Evolutionary conservation across 2,329 filamentous ascomycete genomes (phyloP).

Genomic region (Fusarium sp.): DNA sequence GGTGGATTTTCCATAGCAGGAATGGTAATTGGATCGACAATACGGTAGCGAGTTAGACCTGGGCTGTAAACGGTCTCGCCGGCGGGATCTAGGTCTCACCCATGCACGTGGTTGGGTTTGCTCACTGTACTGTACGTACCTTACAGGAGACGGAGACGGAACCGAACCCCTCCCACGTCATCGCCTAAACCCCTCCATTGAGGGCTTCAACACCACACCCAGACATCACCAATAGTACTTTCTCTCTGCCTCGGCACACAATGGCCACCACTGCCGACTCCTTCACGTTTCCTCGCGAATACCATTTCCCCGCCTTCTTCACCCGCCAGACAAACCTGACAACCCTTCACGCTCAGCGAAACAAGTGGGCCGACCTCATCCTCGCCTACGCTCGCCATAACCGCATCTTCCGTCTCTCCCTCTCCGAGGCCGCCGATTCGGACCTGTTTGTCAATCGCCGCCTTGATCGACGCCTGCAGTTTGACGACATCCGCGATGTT

Average conservation of each 20-base stretch:
- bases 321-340: conserved; percentile 82
- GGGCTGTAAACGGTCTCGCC: not conserved
- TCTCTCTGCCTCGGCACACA: conserved; percentile 3
- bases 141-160: not conserved
- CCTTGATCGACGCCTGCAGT: conserved; percentile 66
- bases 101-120: conserved; percentile 25
- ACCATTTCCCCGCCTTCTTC: conserved; percentile 89
- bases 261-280: conserved; percentile 39
- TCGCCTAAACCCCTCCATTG: conserved; percentile 23
- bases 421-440: conserved; percentile 69
- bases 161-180: conserved; percentile 39
- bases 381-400: conserved; percentile 86
- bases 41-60: not conserved
- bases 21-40: no score
- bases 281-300: conserved; percentile 74
- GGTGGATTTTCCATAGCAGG: not conserved
- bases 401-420: conserved; percentile 80
- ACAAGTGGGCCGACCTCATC: conserved; percentile 89
- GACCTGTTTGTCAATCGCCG: conserved; percentile 71
- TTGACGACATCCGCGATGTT: conserved; percentile 69
- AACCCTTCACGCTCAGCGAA: conserved; percentile 81
- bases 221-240: conserved; percentile 23
- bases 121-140: not conserved
- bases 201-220: conserved; percentile 21
- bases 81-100: not conserved